phyloP scores from a whole-genome alignment of 768 basidiomycete species.

The Fomitopsis serialis region DNA sequence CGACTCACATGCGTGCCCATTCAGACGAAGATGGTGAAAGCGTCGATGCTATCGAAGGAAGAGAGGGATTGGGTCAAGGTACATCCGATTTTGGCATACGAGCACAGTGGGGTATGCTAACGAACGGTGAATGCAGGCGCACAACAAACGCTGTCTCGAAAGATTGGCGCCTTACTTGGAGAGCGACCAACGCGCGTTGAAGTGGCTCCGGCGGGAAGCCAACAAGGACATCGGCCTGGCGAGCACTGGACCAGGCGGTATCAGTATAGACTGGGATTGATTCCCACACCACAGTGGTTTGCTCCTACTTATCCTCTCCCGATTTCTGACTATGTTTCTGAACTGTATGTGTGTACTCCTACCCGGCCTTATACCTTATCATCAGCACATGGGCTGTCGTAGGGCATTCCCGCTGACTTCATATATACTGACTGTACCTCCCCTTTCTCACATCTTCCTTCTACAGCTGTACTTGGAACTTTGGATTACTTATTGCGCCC shows the following conservation, averaged over 20 bases:
- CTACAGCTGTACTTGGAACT: neutral
- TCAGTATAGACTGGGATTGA: constrained; percentile 77
- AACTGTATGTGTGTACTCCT: neutral
- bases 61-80: constrained; percentile 87
- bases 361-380: neutral
- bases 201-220: constrained; percentile 75
- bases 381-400: constrained; percentile 12
- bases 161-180: constrained; percentile 60
- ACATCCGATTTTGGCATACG: constrained; percentile 13
- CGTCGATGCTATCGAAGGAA: constrained; percentile 74
- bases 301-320: constrained; percentile 20
- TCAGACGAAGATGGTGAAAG: constrained; percentile 85
- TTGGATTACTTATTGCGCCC: constrained; percentile 3
- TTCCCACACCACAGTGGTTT: neutral
- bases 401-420: constrained; percentile 12
- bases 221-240: constrained; percentile 74
- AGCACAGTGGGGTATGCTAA: neutral
- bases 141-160: constrained; percentile 71
- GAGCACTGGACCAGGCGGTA: constrained; percentile 55
- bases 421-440: neutral
- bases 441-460: neutral
- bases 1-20: constrained; percentile 93
- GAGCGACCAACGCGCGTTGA: constrained; percentile 75
- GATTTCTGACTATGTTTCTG: constrained; percentile 6
- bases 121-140: constrained; percentile 42